phyloP scores from a whole-genome alignment of 352 stramenopile genomes.

The Phytophthora hybrid region DNA sequence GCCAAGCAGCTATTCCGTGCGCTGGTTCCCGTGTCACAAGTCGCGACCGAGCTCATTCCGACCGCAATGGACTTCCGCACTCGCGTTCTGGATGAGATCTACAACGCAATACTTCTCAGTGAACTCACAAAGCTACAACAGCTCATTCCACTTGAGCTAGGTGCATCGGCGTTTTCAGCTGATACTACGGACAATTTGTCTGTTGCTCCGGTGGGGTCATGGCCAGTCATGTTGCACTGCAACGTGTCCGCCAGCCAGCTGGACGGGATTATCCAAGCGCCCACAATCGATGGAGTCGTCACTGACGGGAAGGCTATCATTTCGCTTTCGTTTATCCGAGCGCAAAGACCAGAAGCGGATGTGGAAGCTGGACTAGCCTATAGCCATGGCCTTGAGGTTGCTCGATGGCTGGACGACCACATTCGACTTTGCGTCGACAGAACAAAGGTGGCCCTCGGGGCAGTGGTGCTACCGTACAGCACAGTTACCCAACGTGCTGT shows the following conservation, averaged over 20 bases:
- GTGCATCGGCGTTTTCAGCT: slow-evolving; percentile 16
- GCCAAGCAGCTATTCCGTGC: slow-evolving; percentile 57
- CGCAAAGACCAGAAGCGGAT: slow-evolving; percentile 27
- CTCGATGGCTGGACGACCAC: slow-evolving; percentile 53
- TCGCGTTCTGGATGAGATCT: slow-evolving; percentile 50
- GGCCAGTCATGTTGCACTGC: slow-evolving; percentile 54
- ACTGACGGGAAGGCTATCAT: slow-evolving; percentile 48
- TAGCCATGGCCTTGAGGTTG: slow-evolving; percentile 65
- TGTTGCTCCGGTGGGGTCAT: slow-evolving; percentile 12
- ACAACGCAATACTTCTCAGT: slow-evolving; percentile 37
- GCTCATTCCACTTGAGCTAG: slow-evolving; percentile 30
- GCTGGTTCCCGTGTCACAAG: slow-evolving; percentile 26
- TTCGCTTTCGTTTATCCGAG: slow-evolving; percentile 43
- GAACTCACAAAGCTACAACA: slow-evolving; percentile 57
- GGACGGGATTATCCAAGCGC: slow-evolving; percentile 16
- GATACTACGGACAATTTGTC: slow-evolving; percentile 16
- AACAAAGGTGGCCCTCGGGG: slow-evolving; percentile 46
- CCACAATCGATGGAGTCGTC: slow-evolving; percentile 47
- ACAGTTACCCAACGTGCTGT: slow-evolving; percentile 47
- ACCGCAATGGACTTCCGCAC: slow-evolving; percentile 49
- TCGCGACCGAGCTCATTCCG: slow-evolving; percentile 36
- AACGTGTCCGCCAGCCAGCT: slow-evolving; percentile 23
- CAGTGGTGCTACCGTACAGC: slow-evolving; percentile 57
- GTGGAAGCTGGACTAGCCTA: slow-evolving; percentile 27
- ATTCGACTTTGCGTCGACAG: slow-evolving; percentile 39